Percentiles rank a stretch among this genome's conserved stretches.
These are phyloP conservation scores for Nitzschia inconspicua DNA, from an alignment of 108 stramenopile genomes.

Conservation along the genomic window DNA sequence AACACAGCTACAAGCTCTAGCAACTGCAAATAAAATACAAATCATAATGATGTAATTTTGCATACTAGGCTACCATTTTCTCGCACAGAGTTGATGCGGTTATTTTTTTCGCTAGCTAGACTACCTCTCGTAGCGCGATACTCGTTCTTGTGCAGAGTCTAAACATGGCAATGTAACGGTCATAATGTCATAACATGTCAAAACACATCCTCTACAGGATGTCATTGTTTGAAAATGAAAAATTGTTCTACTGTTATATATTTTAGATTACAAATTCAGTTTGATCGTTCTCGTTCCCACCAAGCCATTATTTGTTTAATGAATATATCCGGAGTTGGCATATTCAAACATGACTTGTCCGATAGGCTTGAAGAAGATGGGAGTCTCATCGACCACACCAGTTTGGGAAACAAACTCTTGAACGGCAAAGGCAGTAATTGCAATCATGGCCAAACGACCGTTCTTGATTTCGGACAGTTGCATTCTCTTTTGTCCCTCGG, in stretches of 20 bases:
- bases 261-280: too few species aligned
- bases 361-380: slow-evolving; percentile 85
- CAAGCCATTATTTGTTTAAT: slow-evolving; percentile 22
- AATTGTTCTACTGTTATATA: too few species aligned
- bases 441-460: slow-evolving; percentile 91
- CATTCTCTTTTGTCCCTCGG: slow-evolving; percentile 59
- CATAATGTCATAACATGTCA: too few species aligned
- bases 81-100: background rate
- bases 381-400: slow-evolving; percentile 82
- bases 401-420: slow-evolving; percentile 70
- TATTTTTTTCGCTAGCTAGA: too few species aligned
- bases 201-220: too few species aligned
- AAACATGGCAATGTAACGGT: too few species aligned
- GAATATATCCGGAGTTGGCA: slow-evolving; percentile 82
- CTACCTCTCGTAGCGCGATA: too few species aligned
- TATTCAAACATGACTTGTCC: slow-evolving; percentile 22
- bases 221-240: too few species aligned
- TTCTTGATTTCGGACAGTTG: slow-evolving; percentile 87
- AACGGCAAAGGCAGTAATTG: slow-evolving; percentile 78
- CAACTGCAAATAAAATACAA: too few species aligned
- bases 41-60: background rate
- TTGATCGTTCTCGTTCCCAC: too few species aligned
- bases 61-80: background rate
- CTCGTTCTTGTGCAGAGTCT: too few species aligned
- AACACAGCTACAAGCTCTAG: too few species aligned